phyloP scores from a whole-genome alignment of 371 early-diverging fungal species.

The Mortierella sp. region DNA sequence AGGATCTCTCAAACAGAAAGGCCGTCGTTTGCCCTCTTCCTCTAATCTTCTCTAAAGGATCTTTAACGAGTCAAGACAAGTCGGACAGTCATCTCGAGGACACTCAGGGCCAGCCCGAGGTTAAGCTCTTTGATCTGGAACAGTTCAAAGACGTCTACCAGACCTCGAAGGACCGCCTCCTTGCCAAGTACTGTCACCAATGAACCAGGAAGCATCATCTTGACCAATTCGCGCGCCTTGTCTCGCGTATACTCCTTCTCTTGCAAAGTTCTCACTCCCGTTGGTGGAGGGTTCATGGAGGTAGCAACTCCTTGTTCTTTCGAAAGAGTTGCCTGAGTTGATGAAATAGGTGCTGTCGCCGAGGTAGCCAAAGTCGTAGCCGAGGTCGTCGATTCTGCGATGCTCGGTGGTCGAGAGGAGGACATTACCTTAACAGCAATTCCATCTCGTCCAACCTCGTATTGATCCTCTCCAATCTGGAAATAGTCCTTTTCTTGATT shows the following conservation, averaged over 20 bases:
- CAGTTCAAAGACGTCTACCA: conserved; percentile 50
- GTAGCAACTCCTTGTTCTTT: too few relatives aligned
- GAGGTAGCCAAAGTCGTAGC: background rate
- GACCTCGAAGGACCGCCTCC: conserved; percentile 45
- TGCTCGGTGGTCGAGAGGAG: background rate
- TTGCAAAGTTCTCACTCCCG: conserved; percentile 16
- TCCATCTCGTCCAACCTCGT: conserved; percentile 33
- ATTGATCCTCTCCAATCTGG: conserved; percentile 21
- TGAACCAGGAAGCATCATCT: conserved; percentile 51
- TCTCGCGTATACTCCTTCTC: conserved; percentile 37
- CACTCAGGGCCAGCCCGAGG: conserved; percentile 41
- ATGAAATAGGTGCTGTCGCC: background rate
- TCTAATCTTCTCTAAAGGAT: background rate
- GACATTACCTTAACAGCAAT: conserved; percentile 30
- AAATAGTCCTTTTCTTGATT: conserved; percentile 12
- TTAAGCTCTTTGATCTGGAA: conserved; percentile 51
- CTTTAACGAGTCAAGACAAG: conserved; percentile 29
- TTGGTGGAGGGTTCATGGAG: too few relatives aligned
- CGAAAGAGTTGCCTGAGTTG: background rate
- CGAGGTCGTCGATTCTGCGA: background rate
- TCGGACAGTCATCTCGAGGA: conserved; percentile 43
- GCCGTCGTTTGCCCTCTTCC: too few relatives aligned
- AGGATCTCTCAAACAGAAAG: too few relatives aligned
- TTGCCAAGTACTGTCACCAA: conserved; percentile 59
- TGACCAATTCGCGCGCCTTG: conserved; percentile 41